Conservation (phyloP, 805 yeast genomes). For the Saccharomycopsis vini region DNA sequence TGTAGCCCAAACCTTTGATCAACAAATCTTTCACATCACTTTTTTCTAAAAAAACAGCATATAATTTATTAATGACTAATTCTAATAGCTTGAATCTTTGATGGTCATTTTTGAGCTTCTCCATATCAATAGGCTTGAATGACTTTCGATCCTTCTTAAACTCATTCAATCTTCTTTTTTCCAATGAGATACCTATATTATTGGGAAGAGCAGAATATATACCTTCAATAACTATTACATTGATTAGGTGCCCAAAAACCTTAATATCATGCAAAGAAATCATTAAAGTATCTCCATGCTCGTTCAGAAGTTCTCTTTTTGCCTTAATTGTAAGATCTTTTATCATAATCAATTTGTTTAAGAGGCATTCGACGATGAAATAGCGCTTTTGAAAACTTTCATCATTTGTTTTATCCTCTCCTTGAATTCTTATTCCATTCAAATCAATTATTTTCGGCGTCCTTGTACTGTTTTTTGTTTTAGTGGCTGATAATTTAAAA, state of each 20-base stretch:
- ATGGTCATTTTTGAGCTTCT: not conserved
- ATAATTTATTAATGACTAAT: conserved; percentile 21
- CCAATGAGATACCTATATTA: conserved; percentile 56
- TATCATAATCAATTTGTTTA: conserved; percentile 31
- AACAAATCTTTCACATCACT: conserved; percentile 47
- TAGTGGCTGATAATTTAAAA: not conserved
- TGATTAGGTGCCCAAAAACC: conserved; percentile 54
- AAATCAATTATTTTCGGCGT: not conserved
- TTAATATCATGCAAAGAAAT: conserved; percentile 84
- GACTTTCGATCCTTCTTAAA: conserved; percentile 29
- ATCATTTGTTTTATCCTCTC: not conserved
- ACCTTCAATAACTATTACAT: conserved; percentile 60
- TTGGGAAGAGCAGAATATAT: conserved; percentile 53
- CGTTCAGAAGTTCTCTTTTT: conserved; percentile 20
- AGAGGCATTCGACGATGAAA: conserved; percentile 29
- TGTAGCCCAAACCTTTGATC: conserved; percentile 56
- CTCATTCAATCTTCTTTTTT: conserved; percentile 45
- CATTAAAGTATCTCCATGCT: conserved; percentile 34
- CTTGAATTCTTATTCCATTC: not conserved
- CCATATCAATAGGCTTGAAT: not conserved
- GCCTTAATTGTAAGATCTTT: conserved; percentile 30
- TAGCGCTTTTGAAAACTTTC: conserved; percentile 18
- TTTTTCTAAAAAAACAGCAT: conserved; percentile 22
- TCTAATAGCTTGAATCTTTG: conserved; percentile 13
- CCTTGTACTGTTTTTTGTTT: not conserved